A percentile compares a stretch with the other conserved stretches of the same genome.
phyloP scores from a whole-genome alignment of 495 filamentous ascomycete genomes.

The Aeminium ludgeri region DNA sequence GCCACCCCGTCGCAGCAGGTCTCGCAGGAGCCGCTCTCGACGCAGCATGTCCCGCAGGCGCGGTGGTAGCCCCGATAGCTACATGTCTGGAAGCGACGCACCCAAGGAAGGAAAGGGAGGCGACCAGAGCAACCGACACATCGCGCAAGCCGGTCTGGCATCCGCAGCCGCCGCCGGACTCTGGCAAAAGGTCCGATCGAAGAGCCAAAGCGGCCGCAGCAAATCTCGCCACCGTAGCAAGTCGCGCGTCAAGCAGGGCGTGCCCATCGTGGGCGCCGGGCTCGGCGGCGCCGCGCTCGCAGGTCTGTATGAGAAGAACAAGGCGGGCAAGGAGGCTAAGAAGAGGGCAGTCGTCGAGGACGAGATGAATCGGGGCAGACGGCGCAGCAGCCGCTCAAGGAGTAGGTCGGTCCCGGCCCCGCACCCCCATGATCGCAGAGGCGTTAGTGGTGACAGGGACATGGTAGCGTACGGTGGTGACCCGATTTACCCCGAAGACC shows the following conservation, averaged over 20 bases:
- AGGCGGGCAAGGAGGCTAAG: conserved; percentile 48
- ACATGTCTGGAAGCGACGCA: conserved; percentile 23
- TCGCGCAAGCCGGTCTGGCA: conserved; percentile 63
- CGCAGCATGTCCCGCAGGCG: conserved; percentile 44
- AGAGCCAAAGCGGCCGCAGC: conserved; percentile 40
- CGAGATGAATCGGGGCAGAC: conserved; percentile 38
- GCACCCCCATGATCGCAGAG: conserved; percentile 31
- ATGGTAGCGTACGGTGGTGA: conserved; percentile 28
- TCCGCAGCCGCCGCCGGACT: conserved; percentile 64
- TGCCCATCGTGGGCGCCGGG: conserved; percentile 56
- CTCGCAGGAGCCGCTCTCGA: conserved; percentile 30
- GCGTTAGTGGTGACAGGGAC: conserved; percentile 32
- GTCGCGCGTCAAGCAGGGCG: conserved; percentile 41
- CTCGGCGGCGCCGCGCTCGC: conserved; percentile 62
- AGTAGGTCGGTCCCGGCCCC: conserved; percentile 16
- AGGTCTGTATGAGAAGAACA: conserved; percentile 63
- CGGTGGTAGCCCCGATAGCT: conserved; percentile 5
- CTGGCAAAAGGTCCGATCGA: conserved; percentile 55
- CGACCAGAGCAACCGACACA: conserved; percentile 48
- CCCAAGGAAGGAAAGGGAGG: conserved; percentile 31
- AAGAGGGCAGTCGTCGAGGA: conserved; percentile 30
- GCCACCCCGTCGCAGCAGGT: conserved; percentile 44
- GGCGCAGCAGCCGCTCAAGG: conserved; percentile 31
- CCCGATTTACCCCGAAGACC: conserved; percentile 21
- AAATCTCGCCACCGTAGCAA: conserved; percentile 38